Evolutionary conservation across 1,284 basidiomycete genomes (phyloP).

Genomic region (Malassezia furfur): DNA sequence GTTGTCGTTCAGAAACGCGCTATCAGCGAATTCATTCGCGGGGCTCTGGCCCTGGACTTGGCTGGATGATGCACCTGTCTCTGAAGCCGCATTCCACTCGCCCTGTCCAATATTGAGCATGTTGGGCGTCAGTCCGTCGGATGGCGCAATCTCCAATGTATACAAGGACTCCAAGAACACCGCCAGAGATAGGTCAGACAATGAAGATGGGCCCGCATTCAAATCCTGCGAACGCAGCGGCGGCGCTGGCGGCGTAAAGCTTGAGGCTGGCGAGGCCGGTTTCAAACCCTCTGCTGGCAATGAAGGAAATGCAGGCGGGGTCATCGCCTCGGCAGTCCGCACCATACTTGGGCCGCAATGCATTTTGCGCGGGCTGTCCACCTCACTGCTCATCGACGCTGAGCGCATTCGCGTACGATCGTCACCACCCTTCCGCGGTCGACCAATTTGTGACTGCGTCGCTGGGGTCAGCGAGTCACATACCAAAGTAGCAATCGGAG

Average conservation of each 20-base stretch:
- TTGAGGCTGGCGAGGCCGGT: background rate
- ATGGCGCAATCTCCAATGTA: constrained; percentile 38
- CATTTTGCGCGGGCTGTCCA: background rate
- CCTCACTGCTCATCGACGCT: background rate
- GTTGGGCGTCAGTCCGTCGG: constrained; percentile 22
- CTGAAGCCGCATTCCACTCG: background rate
- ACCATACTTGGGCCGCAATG: background rate
- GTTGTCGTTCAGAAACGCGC: constrained; percentile 28
- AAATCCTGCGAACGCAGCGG: background rate
- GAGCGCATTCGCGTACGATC: background rate
- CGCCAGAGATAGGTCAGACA: constrained; percentile 33
- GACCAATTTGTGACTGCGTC: constrained; percentile 8
- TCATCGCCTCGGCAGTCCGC: too few species aligned
- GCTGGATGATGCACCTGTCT: too few species aligned
- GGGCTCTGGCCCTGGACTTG: background rate
- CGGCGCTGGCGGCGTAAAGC: background rate
- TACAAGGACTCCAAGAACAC: constrained; percentile 44
- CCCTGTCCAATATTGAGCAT: background rate
- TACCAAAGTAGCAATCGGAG: constrained; percentile 12
- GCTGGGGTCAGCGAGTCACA: constrained; percentile 5
- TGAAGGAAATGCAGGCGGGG: too few species aligned
- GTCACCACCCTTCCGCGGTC: constrained; percentile 7
- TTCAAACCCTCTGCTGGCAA: background rate
- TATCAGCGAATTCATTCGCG: background rate
- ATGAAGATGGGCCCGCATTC: background rate